A percentile compares a stretch with the other conserved stretches of the same genome.
phyloP scores from a whole-genome alignment of 306 rosid genomes.

The Fragaria nilgerrensis region DNA sequence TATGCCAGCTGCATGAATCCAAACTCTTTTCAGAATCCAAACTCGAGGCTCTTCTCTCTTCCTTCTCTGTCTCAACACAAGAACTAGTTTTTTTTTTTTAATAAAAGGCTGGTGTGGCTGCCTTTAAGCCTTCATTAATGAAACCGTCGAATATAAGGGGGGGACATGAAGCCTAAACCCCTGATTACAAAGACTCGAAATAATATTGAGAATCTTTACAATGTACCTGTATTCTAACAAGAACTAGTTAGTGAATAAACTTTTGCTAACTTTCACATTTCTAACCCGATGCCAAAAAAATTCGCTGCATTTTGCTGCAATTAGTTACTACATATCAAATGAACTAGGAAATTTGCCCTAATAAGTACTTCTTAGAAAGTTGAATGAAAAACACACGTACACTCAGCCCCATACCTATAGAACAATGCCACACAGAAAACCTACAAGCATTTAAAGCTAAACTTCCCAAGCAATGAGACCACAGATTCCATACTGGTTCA shows the following conservation, averaged over 20 bases:
- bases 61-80: not conserved
- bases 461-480: conserved; percentile 21
- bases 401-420: not conserved
- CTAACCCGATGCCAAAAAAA: not conserved
- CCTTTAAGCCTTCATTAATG: no score
- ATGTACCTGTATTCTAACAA: no score
- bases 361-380: not conserved
- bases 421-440: conserved; percentile 20
- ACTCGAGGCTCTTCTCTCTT: not conserved
- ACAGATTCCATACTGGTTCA: conserved; percentile 39
- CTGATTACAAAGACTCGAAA: no score
- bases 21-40: not conserved
- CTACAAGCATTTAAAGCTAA: conserved; percentile 39
- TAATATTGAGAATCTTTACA: no score
- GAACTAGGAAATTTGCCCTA: not conserved
- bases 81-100: no score
- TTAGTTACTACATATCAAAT: not conserved
- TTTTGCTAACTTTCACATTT: not conserved
- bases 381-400: not conserved
- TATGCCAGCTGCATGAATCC: no score
- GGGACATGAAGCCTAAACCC: no score
- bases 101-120: no score
- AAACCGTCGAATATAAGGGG: no score
- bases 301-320: not conserved
- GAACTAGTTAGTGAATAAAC: not conserved